A percentile compares a stretch with the other conserved stretches of the same genome.
Evolutionary conservation across 2,329 filamentous ascomycete genomes (phyloP).

Genomic region (Alternaria triticimaculans): DNA sequence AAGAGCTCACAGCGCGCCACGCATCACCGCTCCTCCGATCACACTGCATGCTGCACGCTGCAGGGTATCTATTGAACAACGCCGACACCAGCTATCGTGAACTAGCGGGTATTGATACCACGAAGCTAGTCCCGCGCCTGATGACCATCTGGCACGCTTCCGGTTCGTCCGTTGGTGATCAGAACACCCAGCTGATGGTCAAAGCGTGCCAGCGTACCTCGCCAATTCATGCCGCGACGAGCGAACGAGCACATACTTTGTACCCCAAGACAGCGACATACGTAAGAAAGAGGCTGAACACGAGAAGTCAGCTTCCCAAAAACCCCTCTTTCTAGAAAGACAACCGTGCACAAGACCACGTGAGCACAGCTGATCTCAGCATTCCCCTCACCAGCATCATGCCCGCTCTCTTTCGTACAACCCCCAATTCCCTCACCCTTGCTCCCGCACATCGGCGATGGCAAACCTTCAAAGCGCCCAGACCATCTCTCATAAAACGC

Average conservation of each 20-base stretch:
- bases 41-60: constrained; percentile 4
- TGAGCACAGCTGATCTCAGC: not conserved
- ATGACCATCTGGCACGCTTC: not conserved
- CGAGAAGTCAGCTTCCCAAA: not conserved
- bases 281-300: not conserved
- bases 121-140: not conserved
- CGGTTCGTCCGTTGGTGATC: not conserved
- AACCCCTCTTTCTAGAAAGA: not conserved
- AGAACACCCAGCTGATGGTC: not conserved
- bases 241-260: not conserved
- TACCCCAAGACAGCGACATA: not conserved
- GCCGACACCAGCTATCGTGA: not conserved
- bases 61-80: not conserved
- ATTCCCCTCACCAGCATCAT: not conserved
- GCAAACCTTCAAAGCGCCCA: not conserved
- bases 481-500: not conserved
- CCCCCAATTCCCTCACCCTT: not conserved
- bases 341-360: not conserved
- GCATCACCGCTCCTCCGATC: not conserved
- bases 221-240: not conserved
- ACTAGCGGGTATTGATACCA: not conserved
- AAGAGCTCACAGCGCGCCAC: constrained; percentile 1
- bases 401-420: not conserved
- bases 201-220: not conserved
- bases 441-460: not conserved